These are phyloP conservation scores for Knoxia roxburghii DNA, from an alignment of 257 asterid species.

Conservation along the genomic window DNA sequence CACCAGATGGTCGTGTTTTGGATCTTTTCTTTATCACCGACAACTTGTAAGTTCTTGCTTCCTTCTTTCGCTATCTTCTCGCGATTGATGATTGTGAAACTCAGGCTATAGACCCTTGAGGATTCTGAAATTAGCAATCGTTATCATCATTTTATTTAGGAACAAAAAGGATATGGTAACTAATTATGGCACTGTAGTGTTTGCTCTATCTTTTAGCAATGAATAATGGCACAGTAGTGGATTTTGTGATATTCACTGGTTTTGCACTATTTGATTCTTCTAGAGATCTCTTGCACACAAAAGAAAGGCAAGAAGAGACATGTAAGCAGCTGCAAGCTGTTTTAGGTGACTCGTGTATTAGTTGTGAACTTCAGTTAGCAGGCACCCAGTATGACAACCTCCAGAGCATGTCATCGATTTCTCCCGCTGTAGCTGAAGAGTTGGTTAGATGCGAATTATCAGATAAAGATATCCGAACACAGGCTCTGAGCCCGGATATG, in stretches of 20 bases:
- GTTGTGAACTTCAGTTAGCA: constrained; percentile 72
- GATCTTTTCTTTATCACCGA: constrained; percentile 80
- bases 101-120: neutral
- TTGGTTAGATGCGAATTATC: constrained; percentile 52
- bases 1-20: constrained; percentile 67
- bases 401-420: constrained; percentile 44
- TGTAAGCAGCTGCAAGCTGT: constrained; percentile 44
- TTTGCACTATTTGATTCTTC: constrained; percentile 12
- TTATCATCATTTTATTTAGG: neutral
- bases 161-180: neutral
- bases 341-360: constrained; percentile 63
- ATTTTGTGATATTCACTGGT: neutral
- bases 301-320: constrained; percentile 56
- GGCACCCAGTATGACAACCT: constrained; percentile 41
- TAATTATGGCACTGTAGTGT: neutral
- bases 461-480: constrained; percentile 52
- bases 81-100: neutral
- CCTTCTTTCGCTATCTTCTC: neutral
- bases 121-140: neutral
- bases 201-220: neutral
- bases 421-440: constrained; percentile 54
- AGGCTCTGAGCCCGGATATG: constrained; percentile 60
- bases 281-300: constrained; percentile 67
- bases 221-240: neutral
- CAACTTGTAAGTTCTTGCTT: constrained; percentile 48